Percentiles rank a stretch among this genome's conserved stretches.
Conservation (phyloP, 495 filamentous ascomycete genomes). For the Penicillium dipodomyicola region DNA sequence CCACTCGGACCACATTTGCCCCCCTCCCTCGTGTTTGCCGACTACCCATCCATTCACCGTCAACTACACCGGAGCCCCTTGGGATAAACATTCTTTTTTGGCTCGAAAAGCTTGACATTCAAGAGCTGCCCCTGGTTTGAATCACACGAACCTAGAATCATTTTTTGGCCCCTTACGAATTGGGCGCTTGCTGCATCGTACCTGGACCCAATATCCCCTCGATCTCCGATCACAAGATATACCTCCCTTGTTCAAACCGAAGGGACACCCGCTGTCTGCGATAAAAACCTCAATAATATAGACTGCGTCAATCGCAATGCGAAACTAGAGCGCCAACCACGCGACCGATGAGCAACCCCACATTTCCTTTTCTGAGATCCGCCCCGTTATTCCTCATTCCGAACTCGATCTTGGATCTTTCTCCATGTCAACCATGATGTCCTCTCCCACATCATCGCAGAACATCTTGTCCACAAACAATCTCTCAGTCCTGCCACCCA, state of each 20-base stretch:
- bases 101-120: background rate
- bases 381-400: slow-evolving; percentile 18
- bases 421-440: slow-evolving; percentile 49
- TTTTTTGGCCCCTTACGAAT: slow-evolving; percentile 1
- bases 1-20: slow-evolving; percentile 14
- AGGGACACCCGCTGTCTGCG: slow-evolving; percentile 3
- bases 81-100: background rate
- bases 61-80: slow-evolving; percentile 2
- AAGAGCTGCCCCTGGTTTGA: background rate
- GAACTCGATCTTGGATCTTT: slow-evolving; percentile 14
- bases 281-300: background rate
- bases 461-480: slow-evolving; percentile 32
- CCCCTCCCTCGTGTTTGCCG: slow-evolving; percentile 20
- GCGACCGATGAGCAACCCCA: slow-evolving; percentile 30
- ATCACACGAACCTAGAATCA: background rate
- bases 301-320: slow-evolving; percentile 38
- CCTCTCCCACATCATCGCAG: slow-evolving; percentile 56
- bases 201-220: slow-evolving; percentile 3
- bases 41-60: slow-evolving; percentile 8
- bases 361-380: slow-evolving; percentile 22
- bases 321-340: slow-evolving; percentile 35
- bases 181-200: slow-evolving; percentile 8
- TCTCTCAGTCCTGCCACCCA: slow-evolving; percentile 44
- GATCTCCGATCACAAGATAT: slow-evolving; percentile 9
- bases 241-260: background rate